Evolutionary conservation across 1,284 basidiomycete species (phyloP).

Genomic region (Leccinum subspadiceum): DNA sequence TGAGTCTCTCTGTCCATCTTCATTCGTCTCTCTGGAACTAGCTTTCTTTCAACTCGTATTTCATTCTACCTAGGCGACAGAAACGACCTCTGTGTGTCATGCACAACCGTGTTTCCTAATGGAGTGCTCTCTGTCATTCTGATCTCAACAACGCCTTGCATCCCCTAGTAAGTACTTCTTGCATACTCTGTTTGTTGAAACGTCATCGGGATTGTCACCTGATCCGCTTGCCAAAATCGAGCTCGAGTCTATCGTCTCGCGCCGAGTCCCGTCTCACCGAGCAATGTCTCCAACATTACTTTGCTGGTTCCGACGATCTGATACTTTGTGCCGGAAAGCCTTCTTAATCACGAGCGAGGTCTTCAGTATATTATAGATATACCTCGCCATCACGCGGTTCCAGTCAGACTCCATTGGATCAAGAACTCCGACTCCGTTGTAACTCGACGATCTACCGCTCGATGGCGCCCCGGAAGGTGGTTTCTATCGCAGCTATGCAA

Average conservation of each 20-base stretch:
- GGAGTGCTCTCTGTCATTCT: background rate
- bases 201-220: background rate
- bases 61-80: background rate
- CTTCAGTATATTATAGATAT: background rate
- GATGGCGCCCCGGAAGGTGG: background rate
- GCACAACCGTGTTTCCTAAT: background rate
- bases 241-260: background rate
- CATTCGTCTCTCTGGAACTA: background rate
- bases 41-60: background rate
- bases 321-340: background rate
- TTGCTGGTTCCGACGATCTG: constrained; percentile 2
- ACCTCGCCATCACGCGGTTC: background rate
- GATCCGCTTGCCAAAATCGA: background rate
- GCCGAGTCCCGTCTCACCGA: background rate
- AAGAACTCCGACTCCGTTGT: background rate
- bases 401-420: background rate
- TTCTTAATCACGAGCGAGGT: background rate
- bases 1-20: background rate
- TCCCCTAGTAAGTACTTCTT: background rate
- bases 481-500: background rate
- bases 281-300: background rate
- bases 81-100: background rate
- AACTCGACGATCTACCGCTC: background rate
- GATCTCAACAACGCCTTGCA: background rate
- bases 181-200: background rate